Evolutionary conservation across 2,329 filamentous ascomycete genomes (phyloP).

Genomic region (Ophidiomyces ophidiicola): DNA sequence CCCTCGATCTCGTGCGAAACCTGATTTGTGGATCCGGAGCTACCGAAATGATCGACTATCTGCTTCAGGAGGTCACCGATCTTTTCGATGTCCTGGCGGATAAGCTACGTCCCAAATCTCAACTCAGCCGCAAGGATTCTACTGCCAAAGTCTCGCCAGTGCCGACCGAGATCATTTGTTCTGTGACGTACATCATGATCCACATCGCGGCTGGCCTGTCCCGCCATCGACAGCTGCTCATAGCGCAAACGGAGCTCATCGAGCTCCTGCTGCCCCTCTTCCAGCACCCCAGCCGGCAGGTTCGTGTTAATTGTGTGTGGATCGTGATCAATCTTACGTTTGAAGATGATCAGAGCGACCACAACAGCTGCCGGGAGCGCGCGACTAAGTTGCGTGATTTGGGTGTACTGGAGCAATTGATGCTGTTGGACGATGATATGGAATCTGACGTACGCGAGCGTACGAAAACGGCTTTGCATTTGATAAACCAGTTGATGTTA

Average conservation of each 20-base stretch:
- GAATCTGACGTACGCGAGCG: slow-evolving; percentile 75
- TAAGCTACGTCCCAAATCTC: slow-evolving; percentile 52
- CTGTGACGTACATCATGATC: slow-evolving; percentile 70
- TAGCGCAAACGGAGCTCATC: slow-evolving; percentile 65
- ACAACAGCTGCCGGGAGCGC: slow-evolving; percentile 52
- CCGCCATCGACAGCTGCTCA: slow-evolving; percentile 62
- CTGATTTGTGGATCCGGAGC: slow-evolving; percentile 57
- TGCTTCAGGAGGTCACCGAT: slow-evolving; percentile 62
- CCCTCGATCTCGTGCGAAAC: slow-evolving; percentile 79
- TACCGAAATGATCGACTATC: slow-evolving; percentile 66
- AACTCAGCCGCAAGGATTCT: slow-evolving; percentile 17
- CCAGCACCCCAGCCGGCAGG: slow-evolving; percentile 56
- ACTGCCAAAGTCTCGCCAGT: slow-evolving; percentile 22
- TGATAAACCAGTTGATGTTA: slow-evolving; percentile 41
- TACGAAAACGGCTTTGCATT: slow-evolving; percentile 65
- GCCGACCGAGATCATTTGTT: slow-evolving; percentile 55
- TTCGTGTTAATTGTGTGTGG: slow-evolving; percentile 70
- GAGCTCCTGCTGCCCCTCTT: slow-evolving; percentile 62
- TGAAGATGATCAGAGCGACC: slow-evolving; percentile 61
- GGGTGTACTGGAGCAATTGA: slow-evolving; percentile 57
- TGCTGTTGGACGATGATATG: slow-evolving; percentile 51
- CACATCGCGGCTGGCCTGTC: slow-evolving; percentile 77
- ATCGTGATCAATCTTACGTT: slow-evolving; percentile 76
- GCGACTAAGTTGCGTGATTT: slow-evolving; percentile 56
- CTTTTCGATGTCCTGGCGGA: slow-evolving; percentile 70